Evolutionary conservation across 805 yeast genomes (phyloP).

Genomic region (Kazachstania taianensis): DNA sequence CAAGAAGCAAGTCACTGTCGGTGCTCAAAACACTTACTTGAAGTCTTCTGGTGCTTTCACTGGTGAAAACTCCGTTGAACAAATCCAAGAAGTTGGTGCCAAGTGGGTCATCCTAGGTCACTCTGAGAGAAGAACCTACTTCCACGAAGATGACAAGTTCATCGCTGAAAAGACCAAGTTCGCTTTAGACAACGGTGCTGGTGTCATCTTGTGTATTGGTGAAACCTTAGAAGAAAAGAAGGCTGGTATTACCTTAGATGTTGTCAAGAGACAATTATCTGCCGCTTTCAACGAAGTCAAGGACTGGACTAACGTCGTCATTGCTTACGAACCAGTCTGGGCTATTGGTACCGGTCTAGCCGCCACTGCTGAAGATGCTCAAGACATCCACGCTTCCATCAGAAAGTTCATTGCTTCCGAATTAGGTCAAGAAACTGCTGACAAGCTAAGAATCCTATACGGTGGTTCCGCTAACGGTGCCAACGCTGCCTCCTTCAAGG

Average conservation of each 20-base stretch:
- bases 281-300: conserved; percentile 72
- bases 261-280: conserved; percentile 78
- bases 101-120: conserved; percentile 95
- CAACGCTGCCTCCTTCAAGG: conserved; percentile 84
- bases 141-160: conserved; percentile 82
- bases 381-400: conserved; percentile 82
- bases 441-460: conserved; percentile 78
- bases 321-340: conserved; percentile 99
- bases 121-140: conserved; percentile 94
- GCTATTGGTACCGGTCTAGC: conserved; percentile 99
- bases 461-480: conserved; percentile 98
- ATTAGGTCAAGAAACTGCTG: conserved; percentile 73
- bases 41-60: conserved; percentile 95
- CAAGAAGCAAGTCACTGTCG: conserved; percentile 63
- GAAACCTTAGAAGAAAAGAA: conserved; percentile 95
- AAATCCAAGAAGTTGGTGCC: conserved; percentile 84
- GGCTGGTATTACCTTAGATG: conserved; percentile 74
- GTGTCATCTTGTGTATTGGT: conserved; percentile 94
- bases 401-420: conserved; percentile 71
- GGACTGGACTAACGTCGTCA: conserved; percentile 88
- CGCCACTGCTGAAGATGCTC: conserved; percentile 97
- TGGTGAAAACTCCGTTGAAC: conserved; percentile 87
- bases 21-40: conserved; percentile 85
- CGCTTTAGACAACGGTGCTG: conserved; percentile 81
- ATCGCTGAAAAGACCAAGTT: conserved; percentile 90